These are phyloP conservation scores for Penicillium fimorum DNA, from an alignment of 495 filamentous ascomycete genomes.

Conservation along the genomic window DNA sequence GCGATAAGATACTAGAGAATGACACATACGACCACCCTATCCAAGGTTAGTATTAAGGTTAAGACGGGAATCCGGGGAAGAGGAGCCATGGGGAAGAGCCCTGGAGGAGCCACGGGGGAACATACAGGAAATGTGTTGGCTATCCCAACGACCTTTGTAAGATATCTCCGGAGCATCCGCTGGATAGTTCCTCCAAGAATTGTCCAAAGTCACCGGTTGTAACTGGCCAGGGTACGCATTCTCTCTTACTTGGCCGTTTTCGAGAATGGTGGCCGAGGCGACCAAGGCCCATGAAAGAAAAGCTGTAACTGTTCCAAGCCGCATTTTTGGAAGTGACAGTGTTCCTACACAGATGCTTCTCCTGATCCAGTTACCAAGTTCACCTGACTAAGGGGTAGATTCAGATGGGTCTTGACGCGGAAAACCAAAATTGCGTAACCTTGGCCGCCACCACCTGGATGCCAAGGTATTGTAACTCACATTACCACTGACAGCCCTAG, in stretches of 20 bases:
- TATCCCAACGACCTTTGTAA: conserved; percentile 71
- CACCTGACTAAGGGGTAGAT: conserved; percentile 2
- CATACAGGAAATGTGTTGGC: conserved; percentile 64
- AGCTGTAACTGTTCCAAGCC: conserved; percentile 12
- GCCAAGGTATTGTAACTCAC: neutral
- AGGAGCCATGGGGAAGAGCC: neutral
- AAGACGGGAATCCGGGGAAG: conserved; percentile 2
- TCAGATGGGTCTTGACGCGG: neutral
- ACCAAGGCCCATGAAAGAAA: conserved; percentile 19
- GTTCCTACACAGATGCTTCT: neutral
- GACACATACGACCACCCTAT: conserved; percentile 44
- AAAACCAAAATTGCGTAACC: conserved; percentile 8
- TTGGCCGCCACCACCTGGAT: neutral
- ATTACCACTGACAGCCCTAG: neutral
- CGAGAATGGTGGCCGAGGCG: conserved; percentile 51
- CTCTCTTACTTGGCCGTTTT: conserved; percentile 58
- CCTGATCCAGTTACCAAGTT: conserved; percentile 1
- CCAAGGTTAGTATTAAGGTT: conserved; percentile 14
- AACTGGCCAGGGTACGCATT: conserved; percentile 39
- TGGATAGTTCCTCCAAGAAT: conserved; percentile 50
- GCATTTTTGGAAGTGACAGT: conserved; percentile 16
- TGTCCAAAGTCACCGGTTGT: conserved; percentile 24
- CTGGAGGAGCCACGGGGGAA: conserved; percentile 16
- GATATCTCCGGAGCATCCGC: conserved; percentile 59
- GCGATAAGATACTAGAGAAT: neutral